phyloP scores from a whole-genome alignment of 345 rosid species.

The Euphorbia pulcherrima region DNA sequence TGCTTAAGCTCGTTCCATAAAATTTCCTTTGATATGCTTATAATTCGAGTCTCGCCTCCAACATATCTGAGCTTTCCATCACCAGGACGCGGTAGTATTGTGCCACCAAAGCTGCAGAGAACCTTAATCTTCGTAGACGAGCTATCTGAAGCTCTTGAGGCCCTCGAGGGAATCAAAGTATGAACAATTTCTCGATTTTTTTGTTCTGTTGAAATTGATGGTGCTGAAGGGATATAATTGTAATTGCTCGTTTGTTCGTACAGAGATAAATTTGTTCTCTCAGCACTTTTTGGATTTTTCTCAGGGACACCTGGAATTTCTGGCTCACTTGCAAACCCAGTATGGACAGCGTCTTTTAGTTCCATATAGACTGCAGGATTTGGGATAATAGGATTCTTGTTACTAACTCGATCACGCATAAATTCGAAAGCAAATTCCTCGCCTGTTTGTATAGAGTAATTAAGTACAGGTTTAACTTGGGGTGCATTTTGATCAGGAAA shows the following conservation, averaged over 20 bases:
- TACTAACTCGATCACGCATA: slow-evolving; percentile 68
- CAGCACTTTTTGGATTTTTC: slow-evolving; percentile 45
- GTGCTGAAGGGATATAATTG: slow-evolving; percentile 48
- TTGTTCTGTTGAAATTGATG: slow-evolving; percentile 37
- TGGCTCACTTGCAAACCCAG: slow-evolving; percentile 62
- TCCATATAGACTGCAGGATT: slow-evolving; percentile 58
- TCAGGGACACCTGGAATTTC: slow-evolving; percentile 46
- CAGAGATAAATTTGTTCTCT: slow-evolving; percentile 39
- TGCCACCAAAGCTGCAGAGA: slow-evolving; percentile 90
- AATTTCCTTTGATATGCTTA: slow-evolving; percentile 58
- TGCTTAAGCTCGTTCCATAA: slow-evolving; percentile 59
- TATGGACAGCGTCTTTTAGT: slow-evolving; percentile 51
- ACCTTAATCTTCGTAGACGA: slow-evolving; percentile 54
- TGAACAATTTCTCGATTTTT: slow-evolving; percentile 31
- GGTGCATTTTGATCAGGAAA: slow-evolving; percentile 40
- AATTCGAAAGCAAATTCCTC: slow-evolving; percentile 92
- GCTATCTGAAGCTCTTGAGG: slow-evolving; percentile 45
- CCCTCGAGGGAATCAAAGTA: slow-evolving; percentile 38
- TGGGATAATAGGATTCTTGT: slow-evolving; percentile 43
- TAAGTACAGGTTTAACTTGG: slow-evolving; percentile 64
- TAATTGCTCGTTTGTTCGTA: slow-evolving; percentile 42
- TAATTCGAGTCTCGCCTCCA: slow-evolving; percentile 78
- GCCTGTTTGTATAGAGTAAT: slow-evolving; percentile 81
- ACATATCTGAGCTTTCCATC: slow-evolving; percentile 89
- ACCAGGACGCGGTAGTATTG: slow-evolving; percentile 78